A percentile compares a stretch with the other conserved stretches of the same genome.
Evolutionary conservation across 2,329 filamentous ascomycete species (phyloP).

Genomic region (Fusarium incarnatum): DNA sequence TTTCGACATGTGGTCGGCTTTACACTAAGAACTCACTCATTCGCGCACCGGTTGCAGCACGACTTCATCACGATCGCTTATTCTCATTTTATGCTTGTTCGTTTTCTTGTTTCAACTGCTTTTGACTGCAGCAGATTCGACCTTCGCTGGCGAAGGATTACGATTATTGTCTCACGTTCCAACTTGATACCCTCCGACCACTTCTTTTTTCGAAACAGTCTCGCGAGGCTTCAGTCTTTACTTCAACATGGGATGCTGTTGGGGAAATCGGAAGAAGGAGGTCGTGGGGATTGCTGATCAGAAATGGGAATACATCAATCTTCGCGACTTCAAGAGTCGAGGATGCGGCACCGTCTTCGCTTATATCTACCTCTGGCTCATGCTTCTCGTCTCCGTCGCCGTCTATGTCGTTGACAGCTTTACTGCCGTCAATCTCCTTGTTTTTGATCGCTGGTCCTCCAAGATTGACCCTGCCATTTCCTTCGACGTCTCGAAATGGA

Average conservation of each 20-base stretch:
- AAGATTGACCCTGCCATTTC: constrained; percentile 82
- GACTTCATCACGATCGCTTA: constrained; percentile 29
- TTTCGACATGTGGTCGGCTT: constrained; percentile 29
- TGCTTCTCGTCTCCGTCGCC: constrained; percentile 80
- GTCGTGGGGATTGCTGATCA: constrained; percentile 81
- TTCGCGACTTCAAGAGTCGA: constrained; percentile 83
- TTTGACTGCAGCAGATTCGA: constrained; percentile 54
- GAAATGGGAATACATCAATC: constrained; percentile 90
- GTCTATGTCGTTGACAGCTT: constrained; percentile 94
- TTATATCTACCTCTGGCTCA: constrained; percentile 86
- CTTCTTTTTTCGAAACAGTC: constrained; percentile 23
- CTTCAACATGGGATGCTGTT: constrained; percentile 73
- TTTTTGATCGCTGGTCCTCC: constrained; percentile 89
- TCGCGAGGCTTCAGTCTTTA: constrained; percentile 13
- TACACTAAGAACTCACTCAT: constrained; percentile 20
- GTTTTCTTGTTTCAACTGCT: constrained; percentile 20
- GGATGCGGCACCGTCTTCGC: constrained; percentile 83
- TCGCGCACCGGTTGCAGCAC: constrained; percentile 42
- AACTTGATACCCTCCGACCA: constrained; percentile 27
- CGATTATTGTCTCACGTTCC: constrained; percentile 40
- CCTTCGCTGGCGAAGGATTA: constrained; percentile 64
- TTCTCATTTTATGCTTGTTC: constrained; percentile 7
- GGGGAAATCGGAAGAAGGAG: constrained; percentile 70
- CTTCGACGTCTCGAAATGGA: constrained; percentile 87
- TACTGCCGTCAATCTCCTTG: constrained; percentile 90